Base-by-base conservation (phyloP, 2,329 filamentous ascomycete species). In the Penicillium freii region DNA sequence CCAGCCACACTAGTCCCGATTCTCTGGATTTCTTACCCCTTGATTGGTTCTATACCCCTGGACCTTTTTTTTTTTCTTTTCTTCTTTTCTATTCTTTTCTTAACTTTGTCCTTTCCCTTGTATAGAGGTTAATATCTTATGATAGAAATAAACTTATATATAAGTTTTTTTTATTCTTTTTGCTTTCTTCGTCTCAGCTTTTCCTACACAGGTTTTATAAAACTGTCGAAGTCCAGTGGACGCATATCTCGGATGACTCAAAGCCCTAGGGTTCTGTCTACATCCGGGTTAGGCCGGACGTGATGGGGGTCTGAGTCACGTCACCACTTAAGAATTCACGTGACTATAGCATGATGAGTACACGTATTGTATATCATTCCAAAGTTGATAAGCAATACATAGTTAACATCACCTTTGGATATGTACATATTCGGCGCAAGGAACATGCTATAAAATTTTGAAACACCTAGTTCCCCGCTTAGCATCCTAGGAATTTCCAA, bases 251-350 rank as follows among this genome's bases (percentile, higher is more conserved):
- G 29, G 54, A 54, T 57, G 51, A 52, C 39, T 56, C 56, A 51
- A 45, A 64, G 39, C 62, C 60, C 63, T 65, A 64, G 63, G 63
- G 62, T 63, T 65, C 33, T 49, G 51, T 38, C 62, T 45, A 50
- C 57, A 63, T 60, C 21, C 63, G 51, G 63, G 33, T 53, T 62
- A 66, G 63, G 51, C 43, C 31, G 42, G 40, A 25, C 23, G 45
- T 63, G 50, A 60, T 47, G 21, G 47, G 13, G 39, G 46, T 57
- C 54, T 47, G 53, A 63, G 42, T 61, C 56, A 64, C 61, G 64
- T 63, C 64, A 57, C 39, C 56, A 62, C 57, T 56, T 25, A 7
- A 31, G 1, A n/a, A 36, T 33, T 8, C 64, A 66, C 61, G 61
- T 64, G 58, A 59, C 13, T 25, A 11, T 19, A 6, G 19, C 34